phyloP scores from a whole-genome alignment of 148 eudicot species.

The Heliamphora exappendiculata region DNA sequence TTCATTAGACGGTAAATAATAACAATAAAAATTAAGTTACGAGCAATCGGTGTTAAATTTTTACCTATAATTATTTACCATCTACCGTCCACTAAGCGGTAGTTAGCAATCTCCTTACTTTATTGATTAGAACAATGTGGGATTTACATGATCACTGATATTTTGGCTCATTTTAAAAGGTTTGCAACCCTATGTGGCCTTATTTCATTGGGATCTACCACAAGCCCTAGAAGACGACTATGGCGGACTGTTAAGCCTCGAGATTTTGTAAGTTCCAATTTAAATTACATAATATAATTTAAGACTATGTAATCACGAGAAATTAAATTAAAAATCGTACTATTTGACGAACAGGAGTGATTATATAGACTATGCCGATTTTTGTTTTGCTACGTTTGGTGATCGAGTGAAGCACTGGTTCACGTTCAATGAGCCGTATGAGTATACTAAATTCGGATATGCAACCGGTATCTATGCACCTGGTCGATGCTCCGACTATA shows the following conservation, averaged over 20 bases:
- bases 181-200: conserved; percentile 33
- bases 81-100: no score
- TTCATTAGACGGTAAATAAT: no score
- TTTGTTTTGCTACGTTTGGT: conserved; percentile 15
- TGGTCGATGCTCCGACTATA: conserved; percentile 19
- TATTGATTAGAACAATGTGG: no score
- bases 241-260: conserved; percentile 35
- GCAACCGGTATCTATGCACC: conserved; percentile 1
- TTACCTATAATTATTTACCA: no score
- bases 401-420: conserved; percentile 18
- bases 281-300: not conserved
- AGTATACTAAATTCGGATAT: not conserved
- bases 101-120: no score
- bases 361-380: conserved; percentile 12
- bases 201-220: conserved; percentile 47
- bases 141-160: no score
- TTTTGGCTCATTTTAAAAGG: conserved; percentile 18
- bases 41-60: no score
- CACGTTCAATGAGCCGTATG: conserved; percentile 15
- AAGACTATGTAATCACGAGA: no score
- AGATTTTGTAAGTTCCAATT: conserved; percentile 27
- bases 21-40: no score
- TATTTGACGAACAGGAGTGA: conserved; percentile 8
- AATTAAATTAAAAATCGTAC: not conserved
- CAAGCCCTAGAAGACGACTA: conserved; percentile 30